These are phyloP conservation scores for Venturia pyrina DNA, from an alignment of 2,329 filamentous ascomycete genomes.

Conservation along the genomic window DNA sequence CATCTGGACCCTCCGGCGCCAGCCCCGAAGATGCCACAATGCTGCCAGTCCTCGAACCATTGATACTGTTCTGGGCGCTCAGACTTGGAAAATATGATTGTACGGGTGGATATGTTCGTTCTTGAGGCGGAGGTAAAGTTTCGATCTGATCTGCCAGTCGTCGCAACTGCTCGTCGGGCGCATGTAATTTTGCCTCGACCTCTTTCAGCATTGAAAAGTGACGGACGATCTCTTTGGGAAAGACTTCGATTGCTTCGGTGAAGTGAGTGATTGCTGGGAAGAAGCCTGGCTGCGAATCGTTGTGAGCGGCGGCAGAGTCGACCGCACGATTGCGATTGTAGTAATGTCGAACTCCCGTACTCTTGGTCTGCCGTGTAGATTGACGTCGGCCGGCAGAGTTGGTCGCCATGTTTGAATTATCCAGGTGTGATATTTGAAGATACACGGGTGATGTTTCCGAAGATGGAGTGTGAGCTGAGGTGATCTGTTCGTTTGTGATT, in stretches of 20 bases:
- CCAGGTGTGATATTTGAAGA: too few species aligned
- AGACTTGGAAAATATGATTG: conserved; percentile 15
- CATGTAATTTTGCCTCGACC: conserved; percentile 93
- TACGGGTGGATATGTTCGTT: conserved; percentile 18
- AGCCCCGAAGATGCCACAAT: conserved; percentile 14
- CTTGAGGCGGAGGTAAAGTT: conserved; percentile 33
- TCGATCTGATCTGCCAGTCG: conserved; percentile 59
- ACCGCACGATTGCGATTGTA: conserved; percentile 36
- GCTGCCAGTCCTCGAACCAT: conserved; percentile 28
- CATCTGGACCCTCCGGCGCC: not conserved
- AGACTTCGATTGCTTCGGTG: conserved; percentile 80
- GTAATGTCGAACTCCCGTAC: conserved; percentile 38
- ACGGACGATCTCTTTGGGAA: conserved; percentile 89
- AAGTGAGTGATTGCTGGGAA: conserved; percentile 65
- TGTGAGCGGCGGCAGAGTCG: conserved; percentile 19
- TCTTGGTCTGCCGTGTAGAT: conserved; percentile 37
- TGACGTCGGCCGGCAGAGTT: conserved; percentile 19
- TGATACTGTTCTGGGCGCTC: conserved; percentile 30
- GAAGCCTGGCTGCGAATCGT: conserved; percentile 37
- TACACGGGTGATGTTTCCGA: not conserved
- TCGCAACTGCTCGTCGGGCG: conserved; percentile 72
- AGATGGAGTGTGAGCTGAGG: not conserved
- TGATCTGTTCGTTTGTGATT: too few species aligned
- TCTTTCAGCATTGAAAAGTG: conserved; percentile 96
- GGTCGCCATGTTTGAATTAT: not conserved